A percentile compares a stretch with the other conserved stretches of the same genome.
Conservation (phyloP, 371 early-diverging fungal genomes). For the Basidiobolus heterosporus region DNA sequence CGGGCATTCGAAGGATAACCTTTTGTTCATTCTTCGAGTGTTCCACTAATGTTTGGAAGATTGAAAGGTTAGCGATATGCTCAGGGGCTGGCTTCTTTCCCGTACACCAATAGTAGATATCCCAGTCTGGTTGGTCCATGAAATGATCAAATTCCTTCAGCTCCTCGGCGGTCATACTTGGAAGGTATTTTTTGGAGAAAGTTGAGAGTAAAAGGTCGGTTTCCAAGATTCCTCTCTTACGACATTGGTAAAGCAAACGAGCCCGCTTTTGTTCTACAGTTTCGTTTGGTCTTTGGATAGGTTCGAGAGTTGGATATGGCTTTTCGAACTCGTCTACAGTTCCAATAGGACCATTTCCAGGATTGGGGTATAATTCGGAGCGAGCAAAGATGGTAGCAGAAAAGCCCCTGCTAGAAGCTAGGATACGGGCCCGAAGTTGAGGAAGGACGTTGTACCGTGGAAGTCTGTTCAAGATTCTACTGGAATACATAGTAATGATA, state of each 20-base stretch:
- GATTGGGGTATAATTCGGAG: too few species aligned
- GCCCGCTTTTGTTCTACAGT: constrained; percentile 7
- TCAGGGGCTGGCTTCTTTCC: constrained; percentile 47
- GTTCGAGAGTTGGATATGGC: too few species aligned
- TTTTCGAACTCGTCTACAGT: too few species aligned
- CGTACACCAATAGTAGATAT: constrained; percentile 85
- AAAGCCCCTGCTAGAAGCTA: too few species aligned
- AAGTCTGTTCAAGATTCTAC: too few species aligned
- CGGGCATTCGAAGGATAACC: constrained; percentile 55
- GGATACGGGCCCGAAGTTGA: too few species aligned
- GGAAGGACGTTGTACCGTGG: too few species aligned
- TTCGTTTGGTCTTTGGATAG: too few species aligned
- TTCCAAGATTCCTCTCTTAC: constrained; percentile 91
- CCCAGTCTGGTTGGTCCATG: constrained; percentile 89
- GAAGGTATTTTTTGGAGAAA: constrained; percentile 49
- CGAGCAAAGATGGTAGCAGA: too few species aligned
- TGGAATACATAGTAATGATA: too few species aligned
- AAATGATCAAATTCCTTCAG: constrained; percentile 64
- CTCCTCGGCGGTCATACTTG: constrained; percentile 27
- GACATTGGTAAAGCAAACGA: constrained; percentile 70
- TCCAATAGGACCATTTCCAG: too few species aligned
- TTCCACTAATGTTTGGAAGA: constrained; percentile 37
- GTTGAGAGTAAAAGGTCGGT: constrained; percentile 80
- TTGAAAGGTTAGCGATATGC: constrained; percentile 21
- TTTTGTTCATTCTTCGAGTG: constrained; percentile 54